phyloP scores from a whole-genome alignment of 495 filamentous ascomycete genomes.

The Neurospora africana region DNA sequence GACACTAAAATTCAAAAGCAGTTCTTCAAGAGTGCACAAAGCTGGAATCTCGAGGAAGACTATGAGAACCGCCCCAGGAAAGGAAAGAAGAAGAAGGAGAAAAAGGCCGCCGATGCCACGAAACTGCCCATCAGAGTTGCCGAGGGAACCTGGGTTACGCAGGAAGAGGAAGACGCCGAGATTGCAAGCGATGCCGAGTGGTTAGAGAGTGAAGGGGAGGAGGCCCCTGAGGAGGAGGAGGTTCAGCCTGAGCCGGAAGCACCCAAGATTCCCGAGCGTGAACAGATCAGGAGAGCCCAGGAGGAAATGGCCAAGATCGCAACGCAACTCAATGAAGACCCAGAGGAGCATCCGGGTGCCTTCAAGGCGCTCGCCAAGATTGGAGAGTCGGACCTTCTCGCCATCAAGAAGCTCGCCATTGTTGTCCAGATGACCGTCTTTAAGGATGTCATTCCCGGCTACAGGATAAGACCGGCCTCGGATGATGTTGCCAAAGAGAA shows the following conservation, averaged over 20 bases:
- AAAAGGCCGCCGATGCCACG: slow-evolving; percentile 24
- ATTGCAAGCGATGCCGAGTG: slow-evolving; percentile 45
- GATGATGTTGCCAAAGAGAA: slow-evolving; percentile 65
- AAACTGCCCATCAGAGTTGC: slow-evolving; percentile 78
- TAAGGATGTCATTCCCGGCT: slow-evolving; percentile 92
- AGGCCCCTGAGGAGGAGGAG: slow-evolving; percentile 27
- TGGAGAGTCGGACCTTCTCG: slow-evolving; percentile 53
- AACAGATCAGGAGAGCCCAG: slow-evolving; percentile 78
- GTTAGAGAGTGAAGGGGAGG: slow-evolving; percentile 38
- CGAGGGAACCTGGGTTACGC: slow-evolving; percentile 54
- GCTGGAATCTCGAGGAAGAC: slow-evolving; percentile 83
- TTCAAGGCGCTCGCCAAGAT: slow-evolving; percentile 71
- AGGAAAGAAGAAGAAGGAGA: slow-evolving; percentile 59
- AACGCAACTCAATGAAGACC: slow-evolving; percentile 73
- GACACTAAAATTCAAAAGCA: slow-evolving; percentile 29
- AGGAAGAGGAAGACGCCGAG: slow-evolving; percentile 33
- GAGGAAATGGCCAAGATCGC: slow-evolving; percentile 85
- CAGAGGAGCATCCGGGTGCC: slow-evolving; percentile 74
- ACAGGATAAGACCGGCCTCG: slow-evolving; percentile 73
- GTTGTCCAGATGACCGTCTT: slow-evolving; percentile 84
- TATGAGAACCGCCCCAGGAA: slow-evolving; percentile 78
- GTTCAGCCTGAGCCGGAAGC: slow-evolving; percentile 34
- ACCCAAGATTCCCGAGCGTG: slow-evolving; percentile 55
- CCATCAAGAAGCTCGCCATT: slow-evolving; percentile 73
- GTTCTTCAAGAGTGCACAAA: slow-evolving; percentile 36